A percentile compares a stretch with the other conserved stretches of the same genome.
Conservation (phyloP, 768 basidiomycete species). For the Podaxis sp. region DNA sequence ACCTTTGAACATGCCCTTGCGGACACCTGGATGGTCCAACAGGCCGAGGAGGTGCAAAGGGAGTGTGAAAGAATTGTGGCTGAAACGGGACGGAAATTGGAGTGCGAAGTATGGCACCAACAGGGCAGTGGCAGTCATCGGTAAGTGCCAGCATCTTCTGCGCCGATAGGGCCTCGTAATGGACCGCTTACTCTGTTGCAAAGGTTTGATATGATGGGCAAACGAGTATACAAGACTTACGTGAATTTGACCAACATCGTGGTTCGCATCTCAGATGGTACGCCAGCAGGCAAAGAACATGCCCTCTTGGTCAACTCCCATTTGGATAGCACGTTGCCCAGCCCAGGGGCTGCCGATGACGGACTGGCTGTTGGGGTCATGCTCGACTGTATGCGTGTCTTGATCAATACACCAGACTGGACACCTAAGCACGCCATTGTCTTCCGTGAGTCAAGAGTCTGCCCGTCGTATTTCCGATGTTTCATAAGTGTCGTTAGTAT, state of each 20-base stretch:
- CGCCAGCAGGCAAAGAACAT: conserved; percentile 68
- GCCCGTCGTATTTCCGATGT: not conserved
- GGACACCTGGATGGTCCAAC: conserved; percentile 77
- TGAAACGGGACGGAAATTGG: conserved; percentile 54
- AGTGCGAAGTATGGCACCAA: conserved; percentile 93
- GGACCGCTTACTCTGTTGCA: not conserved
- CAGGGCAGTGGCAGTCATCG: conserved; percentile 85
- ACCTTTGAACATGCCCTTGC: conserved; percentile 85
- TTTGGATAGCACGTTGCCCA: conserved; percentile 86
- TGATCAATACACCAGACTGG: conserved; percentile 67
- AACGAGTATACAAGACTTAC: conserved; percentile 84
- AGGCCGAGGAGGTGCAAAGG: conserved; percentile 58
- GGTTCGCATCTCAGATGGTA: conserved; percentile 81
- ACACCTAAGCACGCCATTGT: conserved; percentile 76
- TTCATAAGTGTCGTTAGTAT: conserved; percentile 51
- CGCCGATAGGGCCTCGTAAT: not conserved
- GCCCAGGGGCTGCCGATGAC: conserved; percentile 89
- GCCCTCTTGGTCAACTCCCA: conserved; percentile 89
- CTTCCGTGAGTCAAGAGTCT: conserved; percentile 59
- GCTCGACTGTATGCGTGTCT: conserved; percentile 84
- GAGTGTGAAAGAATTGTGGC: conserved; percentile 59
- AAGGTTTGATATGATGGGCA: conserved; percentile 92
- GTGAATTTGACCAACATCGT: conserved; percentile 87
- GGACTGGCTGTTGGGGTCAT: conserved; percentile 87
- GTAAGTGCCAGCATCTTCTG: conserved; percentile 42